These are phyloP conservation scores for Eucalyptus victrix DNA, from an alignment of 345 rosid species.

Conservation along the genomic window DNA sequence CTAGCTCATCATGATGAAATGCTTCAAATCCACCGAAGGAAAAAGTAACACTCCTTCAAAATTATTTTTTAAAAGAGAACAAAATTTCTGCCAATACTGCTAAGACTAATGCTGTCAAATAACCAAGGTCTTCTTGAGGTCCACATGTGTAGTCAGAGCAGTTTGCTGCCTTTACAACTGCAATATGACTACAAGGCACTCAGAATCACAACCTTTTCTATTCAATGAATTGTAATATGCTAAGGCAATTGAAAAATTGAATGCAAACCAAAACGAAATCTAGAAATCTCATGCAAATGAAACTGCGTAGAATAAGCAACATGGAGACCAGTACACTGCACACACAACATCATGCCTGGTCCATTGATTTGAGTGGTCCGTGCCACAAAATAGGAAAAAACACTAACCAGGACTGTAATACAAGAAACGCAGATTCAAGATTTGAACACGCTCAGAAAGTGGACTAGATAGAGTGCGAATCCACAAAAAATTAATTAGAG, in stretches of 20 bases:
- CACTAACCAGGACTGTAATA: not conserved
- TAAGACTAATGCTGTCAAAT: not conserved
- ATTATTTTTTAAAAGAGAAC: not conserved
- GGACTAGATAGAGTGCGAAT: not conserved
- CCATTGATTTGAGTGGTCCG: not conserved
- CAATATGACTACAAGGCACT: not conserved
- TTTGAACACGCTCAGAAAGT: not conserved
- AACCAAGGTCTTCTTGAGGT: not conserved
- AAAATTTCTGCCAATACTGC: not conserved
- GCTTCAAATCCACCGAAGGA: not conserved
- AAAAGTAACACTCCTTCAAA: not conserved
- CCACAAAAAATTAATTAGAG: not conserved
- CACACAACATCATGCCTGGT: not conserved
- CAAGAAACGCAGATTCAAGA: not conserved
- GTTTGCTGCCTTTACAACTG: not conserved
- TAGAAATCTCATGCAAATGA: not conserved
- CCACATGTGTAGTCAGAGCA: not conserved
- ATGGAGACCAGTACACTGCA: not conserved
- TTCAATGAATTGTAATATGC: not conserved
- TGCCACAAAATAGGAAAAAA: not conserved
- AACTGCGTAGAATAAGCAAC: not conserved
- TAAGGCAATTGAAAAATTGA: not conserved
- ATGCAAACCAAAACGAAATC: not conserved
- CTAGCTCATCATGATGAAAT: not conserved
- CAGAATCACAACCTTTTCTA: not conserved